Evolutionary conservation across 208 protist genomes (phyloP).

Genomic region (Trypanosoma melophagium): DNA sequence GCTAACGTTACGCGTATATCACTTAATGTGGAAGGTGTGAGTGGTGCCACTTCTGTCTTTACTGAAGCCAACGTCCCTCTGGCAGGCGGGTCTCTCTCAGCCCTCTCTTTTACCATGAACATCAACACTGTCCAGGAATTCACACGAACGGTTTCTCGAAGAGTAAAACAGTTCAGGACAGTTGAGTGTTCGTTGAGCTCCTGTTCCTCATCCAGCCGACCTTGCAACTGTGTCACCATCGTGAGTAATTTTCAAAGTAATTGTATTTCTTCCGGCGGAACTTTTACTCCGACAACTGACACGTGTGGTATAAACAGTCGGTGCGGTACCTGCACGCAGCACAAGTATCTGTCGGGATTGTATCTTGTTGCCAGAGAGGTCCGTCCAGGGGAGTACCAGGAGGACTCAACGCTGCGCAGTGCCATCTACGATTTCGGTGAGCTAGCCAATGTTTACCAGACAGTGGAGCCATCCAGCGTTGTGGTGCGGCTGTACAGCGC

Average conservation of each 20-base stretch:
- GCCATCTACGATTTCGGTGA: slow-evolving; percentile 11
- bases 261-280: slow-evolving; percentile 1
- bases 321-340: slow-evolving; percentile 10
- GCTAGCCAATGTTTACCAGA: slow-evolving; percentile 3
- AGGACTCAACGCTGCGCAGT: slow-evolving; percentile 10
- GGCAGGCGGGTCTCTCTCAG: too few relatives aligned
- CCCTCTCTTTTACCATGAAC: slow-evolving; percentile 1
- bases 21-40: slow-evolving; percentile 11
- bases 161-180: neutral
- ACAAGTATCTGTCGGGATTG: slow-evolving; percentile 7
- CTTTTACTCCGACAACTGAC: neutral
- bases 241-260: neutral
- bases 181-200: neutral
- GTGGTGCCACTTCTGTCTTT: slow-evolving; percentile 7
- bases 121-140: slow-evolving; percentile 9
- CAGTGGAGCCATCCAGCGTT: neutral
- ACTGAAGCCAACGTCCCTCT: slow-evolving; percentile 5
- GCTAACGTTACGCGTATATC: slow-evolving; percentile 14
- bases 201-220: neutral
- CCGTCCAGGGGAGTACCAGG: slow-evolving; percentile 7
- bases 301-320: neutral
- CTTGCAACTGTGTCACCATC: neutral
- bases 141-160: neutral
- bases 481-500: slow-evolving; percentile 27
- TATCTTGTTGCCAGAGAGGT: slow-evolving; percentile 25